Percentiles rank a stretch among this genome's conserved stretches.
phyloP scores from a whole-genome alignment of 2,329 filamentous ascomycete species.

The Cordyceps tenuipes region DNA sequence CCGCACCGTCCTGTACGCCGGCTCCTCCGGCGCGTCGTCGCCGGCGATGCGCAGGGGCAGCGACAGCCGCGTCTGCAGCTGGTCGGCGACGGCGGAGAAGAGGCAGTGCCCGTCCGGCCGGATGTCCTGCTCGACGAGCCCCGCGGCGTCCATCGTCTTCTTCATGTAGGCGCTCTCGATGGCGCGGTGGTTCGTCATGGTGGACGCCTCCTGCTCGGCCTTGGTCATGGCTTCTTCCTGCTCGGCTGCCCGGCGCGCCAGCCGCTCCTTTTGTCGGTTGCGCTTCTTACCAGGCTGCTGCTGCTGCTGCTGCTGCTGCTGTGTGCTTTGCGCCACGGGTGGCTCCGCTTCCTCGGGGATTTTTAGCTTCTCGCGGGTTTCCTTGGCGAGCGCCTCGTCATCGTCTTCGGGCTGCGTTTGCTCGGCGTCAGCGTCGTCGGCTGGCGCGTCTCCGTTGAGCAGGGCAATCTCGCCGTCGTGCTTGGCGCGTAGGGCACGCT shows the following conservation, averaged over 20 bases:
- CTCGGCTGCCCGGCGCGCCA: conserved; percentile 83
- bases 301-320: neutral
- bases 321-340: neutral
- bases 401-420: conserved; percentile 14
- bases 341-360: neutral
- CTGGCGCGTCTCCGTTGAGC: conserved; percentile 23
- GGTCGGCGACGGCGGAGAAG: conserved; percentile 85
- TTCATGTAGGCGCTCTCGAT: conserved; percentile 65
- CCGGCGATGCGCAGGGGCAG: conserved; percentile 17
- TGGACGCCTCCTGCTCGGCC: conserved; percentile 67
- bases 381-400: conserved; percentile 15
- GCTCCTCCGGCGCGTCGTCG: too few species aligned
- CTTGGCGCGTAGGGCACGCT: conserved; percentile 55
- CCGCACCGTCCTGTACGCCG: conserved; percentile 59
- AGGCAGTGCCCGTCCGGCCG: conserved; percentile 89
- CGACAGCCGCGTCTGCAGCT: conserved; percentile 41
- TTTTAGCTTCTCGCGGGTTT: conserved; percentile 18
- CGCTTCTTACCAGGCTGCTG: conserved; percentile 54
- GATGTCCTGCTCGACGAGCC: conserved; percentile 69
- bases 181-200: conserved; percentile 63
- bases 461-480: conserved; percentile 54
- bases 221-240: conserved; percentile 59
- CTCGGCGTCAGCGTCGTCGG: conserved; percentile 15
- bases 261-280: conserved; percentile 83
- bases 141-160: conserved; percentile 52